A percentile compares a stretch with the other conserved stretches of the same genome.
phyloP scores from a whole-genome alignment of 2,329 filamentous ascomycete genomes.

The Colletotrichum gloeosporioides region DNA sequence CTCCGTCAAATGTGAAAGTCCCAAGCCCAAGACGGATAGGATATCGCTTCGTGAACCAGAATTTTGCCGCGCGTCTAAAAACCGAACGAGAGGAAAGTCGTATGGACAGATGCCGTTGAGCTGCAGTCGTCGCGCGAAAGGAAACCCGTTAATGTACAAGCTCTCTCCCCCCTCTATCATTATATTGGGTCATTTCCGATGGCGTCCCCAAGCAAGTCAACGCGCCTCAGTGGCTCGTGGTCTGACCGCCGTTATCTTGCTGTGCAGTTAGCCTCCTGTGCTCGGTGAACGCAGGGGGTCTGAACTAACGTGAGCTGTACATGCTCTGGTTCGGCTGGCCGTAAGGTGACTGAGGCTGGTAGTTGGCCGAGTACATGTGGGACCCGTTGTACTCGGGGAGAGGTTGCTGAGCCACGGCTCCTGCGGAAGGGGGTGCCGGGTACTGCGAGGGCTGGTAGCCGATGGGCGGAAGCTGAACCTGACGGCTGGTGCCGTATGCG shows the following conservation, averaged over 20 bases:
- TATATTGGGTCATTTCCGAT: conserved; percentile 6
- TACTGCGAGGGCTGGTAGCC: conserved; percentile 75
- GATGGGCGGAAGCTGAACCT: conserved; percentile 75
- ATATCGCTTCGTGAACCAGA: conserved; percentile 20
- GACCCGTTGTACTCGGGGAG: conserved; percentile 60
- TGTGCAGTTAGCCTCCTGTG: conserved; percentile 6
- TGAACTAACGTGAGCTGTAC: conserved; percentile 61
- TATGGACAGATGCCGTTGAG: conserved; percentile 16
- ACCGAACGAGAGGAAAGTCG: conserved; percentile 17
- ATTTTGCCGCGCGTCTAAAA: conserved; percentile 22
- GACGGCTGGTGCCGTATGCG: conserved; percentile 62
- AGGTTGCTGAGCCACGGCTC: conserved; percentile 52
- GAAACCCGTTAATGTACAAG: conserved; percentile 21
- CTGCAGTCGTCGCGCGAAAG: conserved; percentile 13
- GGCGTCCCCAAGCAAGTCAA: not conserved
- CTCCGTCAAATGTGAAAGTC: not conserved
- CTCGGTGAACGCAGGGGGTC: not conserved
- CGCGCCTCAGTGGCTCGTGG: conserved; percentile 16
- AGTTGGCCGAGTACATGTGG: conserved; percentile 60
- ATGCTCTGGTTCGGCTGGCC: conserved; percentile 62
- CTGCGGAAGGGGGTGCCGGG: conserved; percentile 62
- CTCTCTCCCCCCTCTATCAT: conserved; percentile 13
- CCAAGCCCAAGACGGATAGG: not conserved
- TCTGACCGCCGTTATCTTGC: conserved; percentile 25
- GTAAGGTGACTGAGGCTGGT: conserved; percentile 65